Percentiles rank a stretch among this genome's conserved stretches.
These are phyloP conservation scores for Neltuma alba DNA, from an alignment of 306 rosid genomes.

Conservation along the genomic window DNA sequence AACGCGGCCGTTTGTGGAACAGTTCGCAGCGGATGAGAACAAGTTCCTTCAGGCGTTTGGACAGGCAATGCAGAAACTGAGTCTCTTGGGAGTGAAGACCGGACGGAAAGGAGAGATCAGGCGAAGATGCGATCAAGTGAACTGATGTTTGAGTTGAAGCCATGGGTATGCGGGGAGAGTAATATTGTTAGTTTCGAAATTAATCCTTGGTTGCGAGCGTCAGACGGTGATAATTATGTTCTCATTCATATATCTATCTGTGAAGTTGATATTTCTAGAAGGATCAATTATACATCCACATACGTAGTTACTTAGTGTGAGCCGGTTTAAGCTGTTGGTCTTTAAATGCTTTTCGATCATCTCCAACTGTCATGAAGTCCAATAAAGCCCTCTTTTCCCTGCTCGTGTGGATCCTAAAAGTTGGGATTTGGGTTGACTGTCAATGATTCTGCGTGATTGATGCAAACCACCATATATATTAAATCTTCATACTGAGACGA, in stretches of 20 bases:
- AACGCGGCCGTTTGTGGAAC: constrained; percentile 63
- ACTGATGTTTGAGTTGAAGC: constrained; percentile 32
- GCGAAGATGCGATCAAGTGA: constrained; percentile 78
- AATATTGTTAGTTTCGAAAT: neutral
- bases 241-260: neutral
- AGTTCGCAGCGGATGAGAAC: constrained; percentile 55
- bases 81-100: constrained; percentile 57
- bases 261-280: constrained; percentile 26
- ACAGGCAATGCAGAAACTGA: constrained; percentile 75
- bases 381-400: neutral
- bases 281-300: constrained; percentile 16
- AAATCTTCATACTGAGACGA: neutral
- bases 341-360: neutral
- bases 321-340: neutral
- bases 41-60: constrained; percentile 66
- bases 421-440: constrained; percentile 29
- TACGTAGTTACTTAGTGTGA: constrained; percentile 20
- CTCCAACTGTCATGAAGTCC: neutral
- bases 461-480: neutral
- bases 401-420: too few relatives aligned
- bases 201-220: neutral
- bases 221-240: constrained; percentile 31
- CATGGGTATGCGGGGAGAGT: neutral
- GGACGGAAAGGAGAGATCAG: constrained; percentile 84
- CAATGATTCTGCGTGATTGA: neutral